Base-by-base conservation (phyloP, 306 rosid species). In the Hippophae tibetana region DNA sequence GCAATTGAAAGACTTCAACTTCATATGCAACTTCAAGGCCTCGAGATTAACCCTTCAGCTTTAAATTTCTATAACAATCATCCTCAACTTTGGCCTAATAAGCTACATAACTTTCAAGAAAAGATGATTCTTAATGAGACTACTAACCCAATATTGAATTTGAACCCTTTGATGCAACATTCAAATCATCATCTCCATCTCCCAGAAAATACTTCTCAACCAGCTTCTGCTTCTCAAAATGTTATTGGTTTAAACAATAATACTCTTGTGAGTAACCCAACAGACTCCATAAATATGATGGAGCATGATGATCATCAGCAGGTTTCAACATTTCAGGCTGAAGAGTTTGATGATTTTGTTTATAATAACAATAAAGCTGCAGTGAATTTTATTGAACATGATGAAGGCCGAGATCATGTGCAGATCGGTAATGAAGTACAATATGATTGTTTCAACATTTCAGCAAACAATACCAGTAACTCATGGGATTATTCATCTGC, bases 1-100 rank as follows among this genome's bases (percentile, higher is more conserved):
- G 97, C 99, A 26, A 67, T 93, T 6, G 99, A 93, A 67, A 84
- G 99, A 72, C 95, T 93, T 68, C 99, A 93, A 67, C 87, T 93
- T 12, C 99, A 86, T 69, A 82, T 93, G 94, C 97, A 93, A 53
- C 95, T 93, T 57, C 99, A 88, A 52, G 74, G 68, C 72, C 82
- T 84, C 54, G 95, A 92, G 47, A 31, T 31, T 31, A 92, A 75
- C 78, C 97, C 96, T 54, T 68, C 77, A 66, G 73, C 87, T 66
- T 83, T 85, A 31, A 31, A 2, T 31, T 2, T 31, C 38, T 4
- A 31, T 75, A 77, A 74, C 76, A 77, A 67, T 45, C 81, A 80
- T 60, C 80, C 84, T 69, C 64, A 85, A 5, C 66, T 79, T 9
- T 93, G 97, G 99, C 97, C 99, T 7, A 93, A 46, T 46, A 46